Evolutionary conservation across 306 rosid genomes (phyloP), one percentile per base, ranked within the genome.

Genomic region (Vigna angularis): DNA sequence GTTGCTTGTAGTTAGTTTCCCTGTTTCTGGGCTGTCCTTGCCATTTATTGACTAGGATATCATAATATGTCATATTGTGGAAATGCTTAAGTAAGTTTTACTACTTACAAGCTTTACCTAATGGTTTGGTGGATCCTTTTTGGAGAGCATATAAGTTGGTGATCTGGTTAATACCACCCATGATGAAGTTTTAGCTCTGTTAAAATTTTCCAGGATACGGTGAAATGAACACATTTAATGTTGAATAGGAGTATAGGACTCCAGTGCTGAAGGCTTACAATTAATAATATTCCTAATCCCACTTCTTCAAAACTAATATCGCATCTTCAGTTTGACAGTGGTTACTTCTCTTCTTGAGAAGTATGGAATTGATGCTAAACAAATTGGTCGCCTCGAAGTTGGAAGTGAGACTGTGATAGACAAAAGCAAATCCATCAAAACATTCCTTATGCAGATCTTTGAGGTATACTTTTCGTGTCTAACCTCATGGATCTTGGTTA

Each of bases 351-450:
- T 96, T 83, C 94, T 96, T 80, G 94, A 90, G 66, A 93, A 96
- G 76, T 96, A 93, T 82, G 90, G 77, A 63, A 72, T 96, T 85
- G 96, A 96, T 70, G 93, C 96, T 78, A 89, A 93, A 84, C 96
- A 93, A 87, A 93, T 95, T 85, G 99, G 99, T 79, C 99, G 99
- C 51, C 84, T 96, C 58, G 99, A 93, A 90, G 99, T 96, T 40
- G 99, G 99, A 74, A 96, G 97, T 13, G 99, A 96, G 89, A 96
- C 99, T 66, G 98, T 93, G 73, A 93, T 96, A 73, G 99, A 96
- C 93, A 96, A 96, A 85, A 96, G 99, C 91, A 96, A 96, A 80
- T 96, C 99, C 63, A 93, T 96, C 74, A 96, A 96, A 94, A 91
- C 99, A 72, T 93, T 96, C 90, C 87, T 93, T 82, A 96, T 96